Percentiles rank a stretch among this genome's conserved stretches.
Conservation (phyloP, 306 rosid genomes). For the Cucurbita moschata region DNA sequence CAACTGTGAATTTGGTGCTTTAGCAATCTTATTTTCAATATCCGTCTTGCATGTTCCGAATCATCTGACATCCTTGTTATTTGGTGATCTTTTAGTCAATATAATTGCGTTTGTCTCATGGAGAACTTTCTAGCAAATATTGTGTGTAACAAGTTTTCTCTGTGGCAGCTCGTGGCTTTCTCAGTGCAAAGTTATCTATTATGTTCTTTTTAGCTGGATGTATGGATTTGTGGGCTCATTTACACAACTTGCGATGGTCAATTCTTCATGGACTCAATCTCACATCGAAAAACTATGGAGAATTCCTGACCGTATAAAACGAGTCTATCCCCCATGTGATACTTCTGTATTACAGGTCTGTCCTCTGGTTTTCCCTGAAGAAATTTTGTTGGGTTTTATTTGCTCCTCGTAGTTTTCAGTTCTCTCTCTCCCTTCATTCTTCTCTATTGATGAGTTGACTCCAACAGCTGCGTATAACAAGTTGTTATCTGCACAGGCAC, state of each 20-base stretch:
- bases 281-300: constrained; percentile 79
- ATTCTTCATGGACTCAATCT: constrained; percentile 87
- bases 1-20: background rate
- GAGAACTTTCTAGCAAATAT: background rate
- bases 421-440: background rate
- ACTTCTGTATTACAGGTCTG: constrained; percentile 84
- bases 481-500: constrained; percentile 32
- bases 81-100: background rate
- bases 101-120: background rate
- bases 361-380: constrained; percentile 7
- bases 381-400: background rate
- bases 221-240: constrained; percentile 72
- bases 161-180: constrained; percentile 73
- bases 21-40: background rate
- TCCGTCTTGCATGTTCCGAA: background rate
- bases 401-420: background rate
- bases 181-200: constrained; percentile 56
- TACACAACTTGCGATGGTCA: constrained; percentile 92
- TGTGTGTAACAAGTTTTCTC: constrained; percentile 6
- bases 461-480: background rate
- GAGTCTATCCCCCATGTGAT: constrained; percentile 92
- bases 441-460: background rate
- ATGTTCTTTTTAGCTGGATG: constrained; percentile 62
- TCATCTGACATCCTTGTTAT: background rate
- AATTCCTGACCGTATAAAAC: constrained; percentile 50